Conservation (phyloP, 1,284 basidiomycete genomes). For the Gymnopus androsaceus region DNA sequence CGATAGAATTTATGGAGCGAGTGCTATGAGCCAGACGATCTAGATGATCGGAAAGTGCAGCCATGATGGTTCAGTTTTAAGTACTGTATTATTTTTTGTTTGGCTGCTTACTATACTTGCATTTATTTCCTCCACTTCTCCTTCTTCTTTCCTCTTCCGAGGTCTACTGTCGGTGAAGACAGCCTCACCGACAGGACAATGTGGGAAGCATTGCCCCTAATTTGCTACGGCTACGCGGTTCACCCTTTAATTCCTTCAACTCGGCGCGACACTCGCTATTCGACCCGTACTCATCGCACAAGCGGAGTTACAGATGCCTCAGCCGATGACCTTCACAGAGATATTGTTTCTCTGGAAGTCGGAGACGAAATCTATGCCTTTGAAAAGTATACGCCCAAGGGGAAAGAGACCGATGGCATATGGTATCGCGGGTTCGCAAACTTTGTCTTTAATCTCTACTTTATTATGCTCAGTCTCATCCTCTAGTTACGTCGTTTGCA, state of each 20-base stretch:
- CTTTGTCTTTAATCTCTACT: constrained; percentile 3
- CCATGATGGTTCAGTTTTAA: constrained; percentile 30
- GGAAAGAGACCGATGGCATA: constrained; percentile 72
- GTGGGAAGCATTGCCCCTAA: constrained; percentile 80
- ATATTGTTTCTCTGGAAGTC: constrained; percentile 82
- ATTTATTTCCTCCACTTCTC: background rate
- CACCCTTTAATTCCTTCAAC: constrained; percentile 70
- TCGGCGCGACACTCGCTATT: constrained; percentile 70
- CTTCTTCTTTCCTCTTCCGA: constrained; percentile 2
- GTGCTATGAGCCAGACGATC: constrained; percentile 42
- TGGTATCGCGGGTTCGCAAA: constrained; percentile 87
- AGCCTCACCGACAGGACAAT: constrained; percentile 25
- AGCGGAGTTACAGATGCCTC: constrained; percentile 74
- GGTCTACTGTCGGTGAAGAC: constrained; percentile 3
- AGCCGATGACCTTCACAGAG: constrained; percentile 66
- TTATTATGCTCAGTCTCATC: constrained; percentile 16
- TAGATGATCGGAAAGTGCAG: constrained; percentile 46
- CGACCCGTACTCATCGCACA: constrained; percentile 54
- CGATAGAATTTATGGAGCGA: constrained; percentile 36
- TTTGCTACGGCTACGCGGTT: constrained; percentile 82
- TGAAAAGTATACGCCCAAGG: constrained; percentile 78
- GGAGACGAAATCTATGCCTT: constrained; percentile 98
- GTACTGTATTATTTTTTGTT: constrained; percentile 15
- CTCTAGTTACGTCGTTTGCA: constrained; percentile 85
- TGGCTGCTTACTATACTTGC: constrained; percentile 7